phyloP scores from a whole-genome alignment of 495 filamentous ascomycete genomes.

The Cenococcum geophilum region DNA sequence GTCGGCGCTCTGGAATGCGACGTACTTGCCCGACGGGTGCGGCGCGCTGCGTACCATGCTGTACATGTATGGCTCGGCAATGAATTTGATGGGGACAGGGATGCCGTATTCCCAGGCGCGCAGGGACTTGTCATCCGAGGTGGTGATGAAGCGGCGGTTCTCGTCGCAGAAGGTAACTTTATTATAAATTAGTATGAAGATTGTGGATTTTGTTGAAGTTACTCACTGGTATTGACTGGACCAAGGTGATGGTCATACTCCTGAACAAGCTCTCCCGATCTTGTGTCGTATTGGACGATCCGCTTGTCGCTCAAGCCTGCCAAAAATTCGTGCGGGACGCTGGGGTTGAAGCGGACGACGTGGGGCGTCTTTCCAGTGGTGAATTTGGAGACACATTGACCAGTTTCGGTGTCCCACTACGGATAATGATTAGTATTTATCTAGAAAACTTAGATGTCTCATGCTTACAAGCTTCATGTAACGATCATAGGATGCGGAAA shows the following conservation, averaged over 20 bases:
- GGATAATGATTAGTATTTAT: neutral
- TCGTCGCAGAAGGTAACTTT: conserved; percentile 88
- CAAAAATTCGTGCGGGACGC: conserved; percentile 78
- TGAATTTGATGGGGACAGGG: conserved; percentile 82
- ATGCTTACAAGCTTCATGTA: conserved; percentile 66
- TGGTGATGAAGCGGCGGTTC: conserved; percentile 93
- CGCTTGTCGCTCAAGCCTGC: conserved; percentile 97
- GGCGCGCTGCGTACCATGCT: conserved; percentile 71
- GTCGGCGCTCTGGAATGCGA: conserved; percentile 85
- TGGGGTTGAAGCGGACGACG: conserved; percentile 87
- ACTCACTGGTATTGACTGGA: conserved; percentile 91
- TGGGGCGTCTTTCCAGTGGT: conserved; percentile 91
- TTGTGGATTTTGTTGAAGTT: too few relatives aligned
- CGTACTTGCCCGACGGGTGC: conserved; percentile 86
- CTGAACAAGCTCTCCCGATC: conserved; percentile 77
- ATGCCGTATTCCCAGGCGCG: conserved; percentile 98
- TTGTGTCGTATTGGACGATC: conserved; percentile 94
- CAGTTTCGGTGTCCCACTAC: conserved; percentile 90
- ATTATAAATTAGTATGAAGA: too few relatives aligned
- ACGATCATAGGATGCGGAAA: conserved; percentile 88
- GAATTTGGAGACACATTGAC: conserved; percentile 77
- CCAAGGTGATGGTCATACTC: conserved; percentile 98
- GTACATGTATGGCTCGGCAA: conserved; percentile 96
- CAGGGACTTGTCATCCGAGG: conserved; percentile 91
- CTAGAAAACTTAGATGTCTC: neutral